Percentiles rank a stretch among this genome's conserved stretches.
Evolutionary conservation across 75 land plant genomes (phyloP).

Genomic region (Cunninghamia lanceolata): DNA sequence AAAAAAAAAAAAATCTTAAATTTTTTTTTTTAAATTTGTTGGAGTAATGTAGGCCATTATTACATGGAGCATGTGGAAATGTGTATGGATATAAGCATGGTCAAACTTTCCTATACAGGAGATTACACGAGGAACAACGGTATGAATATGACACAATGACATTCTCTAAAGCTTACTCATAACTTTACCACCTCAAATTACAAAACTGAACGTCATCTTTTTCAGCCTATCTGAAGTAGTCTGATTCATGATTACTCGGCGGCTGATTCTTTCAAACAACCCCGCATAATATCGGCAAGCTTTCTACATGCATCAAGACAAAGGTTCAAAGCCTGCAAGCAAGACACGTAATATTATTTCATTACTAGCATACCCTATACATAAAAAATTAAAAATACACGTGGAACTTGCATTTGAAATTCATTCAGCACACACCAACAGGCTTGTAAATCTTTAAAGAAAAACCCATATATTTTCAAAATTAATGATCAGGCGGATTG

Average conservation of each 20-base stretch:
- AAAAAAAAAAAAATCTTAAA: no score
- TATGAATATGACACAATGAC: neutral
- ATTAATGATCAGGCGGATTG: neutral
- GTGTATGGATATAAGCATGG: neutral
- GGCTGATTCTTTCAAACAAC: slow-evolving; percentile 71
- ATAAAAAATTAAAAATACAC: neutral
- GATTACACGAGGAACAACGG: neutral
- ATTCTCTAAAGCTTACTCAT: neutral
- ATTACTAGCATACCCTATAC: neutral
- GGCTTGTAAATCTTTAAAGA: neutral
- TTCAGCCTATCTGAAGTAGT: neutral
- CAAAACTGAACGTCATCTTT: neutral
- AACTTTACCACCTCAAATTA: neutral
- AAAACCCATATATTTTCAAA: neutral
- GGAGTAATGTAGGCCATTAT: neutral
- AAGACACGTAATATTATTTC: neutral
- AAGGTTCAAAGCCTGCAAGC: slow-evolving; percentile 71
- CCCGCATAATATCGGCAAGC: slow-evolving; percentile 65
- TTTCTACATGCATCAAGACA: slow-evolving; percentile 78
- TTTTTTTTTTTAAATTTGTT: neutral
- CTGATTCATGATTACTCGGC: slow-evolving; percentile 5
- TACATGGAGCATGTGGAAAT: neutral
- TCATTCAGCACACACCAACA: neutral
- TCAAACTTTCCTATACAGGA: neutral
- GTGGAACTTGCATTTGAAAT: neutral